These are phyloP conservation scores for Didymella sp. DNA, from an alignment of 2,329 filamentous ascomycete genomes.

Conservation along the genomic window DNA sequence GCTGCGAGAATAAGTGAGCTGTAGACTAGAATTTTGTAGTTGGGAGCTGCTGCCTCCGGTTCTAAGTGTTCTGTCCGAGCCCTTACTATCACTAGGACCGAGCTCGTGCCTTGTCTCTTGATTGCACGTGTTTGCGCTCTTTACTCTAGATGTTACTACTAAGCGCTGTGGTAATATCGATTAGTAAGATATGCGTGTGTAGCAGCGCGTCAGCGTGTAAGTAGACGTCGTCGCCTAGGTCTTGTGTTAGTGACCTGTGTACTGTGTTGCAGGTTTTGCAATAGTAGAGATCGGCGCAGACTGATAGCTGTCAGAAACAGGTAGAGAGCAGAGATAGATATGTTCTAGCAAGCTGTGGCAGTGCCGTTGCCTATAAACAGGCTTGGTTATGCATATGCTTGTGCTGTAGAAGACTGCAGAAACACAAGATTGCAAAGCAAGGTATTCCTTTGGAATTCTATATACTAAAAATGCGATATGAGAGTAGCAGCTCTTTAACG, in stretches of 20 bases:
- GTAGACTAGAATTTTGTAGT: too few species aligned
- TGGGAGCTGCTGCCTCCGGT: too few species aligned
- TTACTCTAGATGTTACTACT: not conserved
- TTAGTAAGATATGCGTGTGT: slow-evolving; percentile 25
- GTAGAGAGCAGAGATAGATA: not conserved
- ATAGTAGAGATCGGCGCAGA: too few species aligned
- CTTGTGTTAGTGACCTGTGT: slow-evolving; percentile 11
- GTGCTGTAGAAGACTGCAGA: not conserved
- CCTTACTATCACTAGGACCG: too few species aligned
- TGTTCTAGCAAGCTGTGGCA: not conserved
- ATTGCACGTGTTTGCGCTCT: slow-evolving; percentile 11
- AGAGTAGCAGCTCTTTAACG: not conserved
- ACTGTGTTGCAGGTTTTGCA: not conserved
- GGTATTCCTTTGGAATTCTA: too few species aligned
- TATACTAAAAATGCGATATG: too few species aligned
- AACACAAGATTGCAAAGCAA: not conserved
- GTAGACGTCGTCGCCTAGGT: slow-evolving; percentile 10
- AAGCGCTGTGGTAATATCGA: slow-evolving; percentile 4
- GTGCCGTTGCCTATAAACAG: not conserved
- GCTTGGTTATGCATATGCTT: not conserved
- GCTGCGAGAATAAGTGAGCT: too few species aligned
- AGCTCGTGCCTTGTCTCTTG: too few species aligned
- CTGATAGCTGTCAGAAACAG: too few species aligned
- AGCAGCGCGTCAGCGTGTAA: slow-evolving; percentile 28
- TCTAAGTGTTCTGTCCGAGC: too few species aligned